phyloP scores from a whole-genome alignment of 306 rosid genomes.

The Pyrus bretschneideri region DNA sequence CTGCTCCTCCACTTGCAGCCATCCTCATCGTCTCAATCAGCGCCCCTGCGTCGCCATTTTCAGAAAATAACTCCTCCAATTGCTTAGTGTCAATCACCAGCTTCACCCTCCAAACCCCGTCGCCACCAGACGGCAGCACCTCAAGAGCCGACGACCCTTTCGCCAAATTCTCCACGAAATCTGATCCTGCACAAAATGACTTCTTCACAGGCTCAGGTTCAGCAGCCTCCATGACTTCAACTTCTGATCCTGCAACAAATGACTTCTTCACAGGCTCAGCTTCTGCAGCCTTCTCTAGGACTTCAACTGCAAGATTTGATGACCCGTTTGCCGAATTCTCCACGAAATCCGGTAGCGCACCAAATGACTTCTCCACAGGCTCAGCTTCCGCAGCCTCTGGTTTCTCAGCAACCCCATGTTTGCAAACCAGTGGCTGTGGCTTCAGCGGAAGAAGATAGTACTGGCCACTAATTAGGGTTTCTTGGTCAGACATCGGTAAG shows the following conservation, averaged over 20 bases:
- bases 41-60: constrained; percentile 20
- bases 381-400: constrained; percentile 5
- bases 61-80: constrained; percentile 25
- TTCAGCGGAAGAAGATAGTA: constrained; percentile 59
- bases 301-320: constrained; percentile 3
- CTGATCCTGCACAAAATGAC: constrained; percentile 11
- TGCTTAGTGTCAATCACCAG: constrained; percentile 23
- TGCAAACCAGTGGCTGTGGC: background rate
- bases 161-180: constrained; percentile 34
- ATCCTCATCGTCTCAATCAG: constrained; percentile 29
- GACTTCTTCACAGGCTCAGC: background rate
- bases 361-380: background rate
- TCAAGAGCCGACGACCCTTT: constrained; percentile 15
- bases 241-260: background rate
- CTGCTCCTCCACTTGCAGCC: constrained; percentile 5
- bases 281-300: background rate
- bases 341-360: constrained; percentile 25
- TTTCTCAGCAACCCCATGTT: background rate
- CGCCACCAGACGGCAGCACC: constrained; percentile 17
- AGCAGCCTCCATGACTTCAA: background rate
- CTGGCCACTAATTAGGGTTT: constrained; percentile 36
- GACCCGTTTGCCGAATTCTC: constrained; percentile 24
- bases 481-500: constrained; percentile 30
- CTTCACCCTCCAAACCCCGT: constrained; percentile 29
- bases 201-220: constrained; percentile 12